Conservation (phyloP, 306 rosid species). For the Cucumis cinereus region DNA sequence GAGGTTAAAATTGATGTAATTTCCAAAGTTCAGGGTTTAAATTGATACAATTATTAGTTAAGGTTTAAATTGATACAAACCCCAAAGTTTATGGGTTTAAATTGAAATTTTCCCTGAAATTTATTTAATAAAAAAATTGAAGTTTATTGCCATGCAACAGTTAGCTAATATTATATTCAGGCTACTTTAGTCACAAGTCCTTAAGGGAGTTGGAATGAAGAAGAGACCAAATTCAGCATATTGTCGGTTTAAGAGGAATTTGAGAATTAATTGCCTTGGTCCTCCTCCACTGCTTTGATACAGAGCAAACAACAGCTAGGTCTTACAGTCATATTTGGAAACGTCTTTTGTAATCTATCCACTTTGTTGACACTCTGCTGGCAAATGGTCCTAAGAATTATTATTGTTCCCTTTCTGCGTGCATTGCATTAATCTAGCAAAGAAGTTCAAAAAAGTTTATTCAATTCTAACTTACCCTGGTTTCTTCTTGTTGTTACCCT, state of each 20-base stretch:
- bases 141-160: not conserved
- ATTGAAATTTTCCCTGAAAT: too few species aligned
- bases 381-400: not conserved
- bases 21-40: too few species aligned
- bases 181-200: not conserved
- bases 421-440: not conserved
- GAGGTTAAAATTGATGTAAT: too few species aligned
- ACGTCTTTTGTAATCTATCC: not conserved
- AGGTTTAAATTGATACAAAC: too few species aligned
- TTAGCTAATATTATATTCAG: not conserved
- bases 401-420: not conserved
- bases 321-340: not conserved
- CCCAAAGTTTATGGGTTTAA: too few species aligned
- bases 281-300: not conserved
- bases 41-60: too few species aligned
- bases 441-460: not conserved
- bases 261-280: not conserved
- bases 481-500: not conserved
- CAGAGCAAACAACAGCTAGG: not conserved
- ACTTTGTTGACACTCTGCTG: not conserved
- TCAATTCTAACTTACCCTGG: not conserved
- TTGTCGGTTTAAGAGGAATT: not conserved
- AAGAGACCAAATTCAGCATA: not conserved
- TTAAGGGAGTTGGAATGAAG: not conserved
- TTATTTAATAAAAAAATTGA: not conserved